Base-by-base conservation (phyloP, 2,329 filamentous ascomycete genomes). In the Pyrenophora tritici-repentis region DNA sequence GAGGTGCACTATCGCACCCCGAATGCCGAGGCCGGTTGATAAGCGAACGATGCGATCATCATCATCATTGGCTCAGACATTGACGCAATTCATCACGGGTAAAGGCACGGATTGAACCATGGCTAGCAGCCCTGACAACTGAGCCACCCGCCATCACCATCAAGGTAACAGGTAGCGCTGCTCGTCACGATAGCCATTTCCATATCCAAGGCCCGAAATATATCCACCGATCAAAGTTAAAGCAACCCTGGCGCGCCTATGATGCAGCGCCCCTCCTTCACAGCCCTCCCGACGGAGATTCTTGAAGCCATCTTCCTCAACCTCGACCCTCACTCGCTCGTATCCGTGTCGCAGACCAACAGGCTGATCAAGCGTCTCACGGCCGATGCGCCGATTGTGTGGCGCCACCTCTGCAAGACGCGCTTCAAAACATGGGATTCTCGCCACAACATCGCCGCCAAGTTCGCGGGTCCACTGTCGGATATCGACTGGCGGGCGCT, bases 381-480 rank as follows among this genome's bases (percentile, higher is more conserved):
- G 18, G 82, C 85, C 33, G 85, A 86, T 61, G 87, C 90, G 51
- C 85, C 87, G 6, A 76, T 92, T 20, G 79, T 97, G 45, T 97
- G 94, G 93, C 86, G 86, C 56, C 75, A 83, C 63, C 84, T 93
- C 69, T 97, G 94, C 73, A 73, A 76, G 47, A 74, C 75, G 31
- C 77, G 79, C 48, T 97, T 91, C 76, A 81, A 74, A 47, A 90
- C 86, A 73, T 99, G 94, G 94, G 81, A 88, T 53, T 73, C 80
- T 22, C 63, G 59, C 46, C 72, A 73, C 55, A 46, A 66, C 48
- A 66, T 75, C 17, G 43, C 56, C 7, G 56, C 45, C 63, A 75
- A 71, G 50, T 61, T 69, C 38, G 70, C 66, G 12, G 73, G 76
- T 22, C 77, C 77, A 3, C 80, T 83, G 6, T 78, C 79, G 9